phyloP scores from a whole-genome alignment of 768 basidiomycete species.

The Suillus luteus region DNA sequence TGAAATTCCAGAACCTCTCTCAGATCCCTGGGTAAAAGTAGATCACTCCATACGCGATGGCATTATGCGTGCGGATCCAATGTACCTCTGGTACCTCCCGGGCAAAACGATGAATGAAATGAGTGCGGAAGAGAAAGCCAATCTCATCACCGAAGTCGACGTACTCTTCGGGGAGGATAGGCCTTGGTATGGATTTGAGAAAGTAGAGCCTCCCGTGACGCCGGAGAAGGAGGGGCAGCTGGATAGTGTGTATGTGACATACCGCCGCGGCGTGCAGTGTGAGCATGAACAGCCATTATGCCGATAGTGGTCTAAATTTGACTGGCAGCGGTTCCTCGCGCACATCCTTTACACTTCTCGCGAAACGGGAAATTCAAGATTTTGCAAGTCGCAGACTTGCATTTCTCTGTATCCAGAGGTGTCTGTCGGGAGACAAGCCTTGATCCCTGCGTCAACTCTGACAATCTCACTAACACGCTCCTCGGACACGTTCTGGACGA shows the following conservation, averaged over 20 bases:
- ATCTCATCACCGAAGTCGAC: conserved; percentile 90
- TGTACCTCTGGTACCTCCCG: conserved; percentile 79
- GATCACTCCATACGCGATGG: conserved; percentile 66
- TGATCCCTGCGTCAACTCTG: conserved; percentile 59
- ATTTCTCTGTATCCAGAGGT: conserved; percentile 84
- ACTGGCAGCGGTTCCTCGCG: conserved; percentile 60
- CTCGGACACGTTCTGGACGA: conserved; percentile 68
- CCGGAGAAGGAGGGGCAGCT: conserved; percentile 38
- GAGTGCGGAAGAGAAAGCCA: conserved; percentile 53
- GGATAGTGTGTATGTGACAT: conserved; percentile 64
- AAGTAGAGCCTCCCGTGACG: conserved; percentile 61
- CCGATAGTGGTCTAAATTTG: conserved; percentile 11
- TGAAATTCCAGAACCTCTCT: conserved; percentile 47
- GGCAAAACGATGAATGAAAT: conserved; percentile 67
- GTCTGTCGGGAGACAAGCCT: conserved; percentile 70
- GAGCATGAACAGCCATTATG: conserved; percentile 26
- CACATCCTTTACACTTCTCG: conserved; percentile 82
- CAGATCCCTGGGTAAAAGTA: conserved; percentile 65
- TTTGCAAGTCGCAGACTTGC: conserved; percentile 90
- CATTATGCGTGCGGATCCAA: conserved; percentile 51
- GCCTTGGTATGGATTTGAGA: conserved; percentile 88
- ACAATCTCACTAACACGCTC: conserved; percentile 77
- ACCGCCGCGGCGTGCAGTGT: conserved; percentile 77
- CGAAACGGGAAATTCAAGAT: conserved; percentile 85
- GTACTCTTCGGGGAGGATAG: conserved; percentile 82